These are phyloP conservation scores for Blastomyces parvus DNA, from an alignment of 2,329 filamentous ascomycete species.

Conservation along the genomic window DNA sequence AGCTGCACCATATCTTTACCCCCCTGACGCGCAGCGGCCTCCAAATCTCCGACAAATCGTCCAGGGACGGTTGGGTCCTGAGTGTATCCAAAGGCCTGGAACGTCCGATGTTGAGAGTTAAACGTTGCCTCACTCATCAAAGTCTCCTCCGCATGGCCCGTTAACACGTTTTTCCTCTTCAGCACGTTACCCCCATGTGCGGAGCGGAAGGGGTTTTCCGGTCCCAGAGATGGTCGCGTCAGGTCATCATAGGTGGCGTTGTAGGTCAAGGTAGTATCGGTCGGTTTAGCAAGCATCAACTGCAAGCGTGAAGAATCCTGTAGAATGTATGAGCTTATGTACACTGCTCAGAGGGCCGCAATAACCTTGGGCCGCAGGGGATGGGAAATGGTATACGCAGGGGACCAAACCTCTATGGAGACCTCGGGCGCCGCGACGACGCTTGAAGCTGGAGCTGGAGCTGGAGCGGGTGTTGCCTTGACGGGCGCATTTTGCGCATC, in stretches of 20 bases:
- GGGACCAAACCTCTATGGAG: conserved; percentile 48
- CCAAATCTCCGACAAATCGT: conserved; percentile 41
- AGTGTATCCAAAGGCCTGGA: conserved; percentile 55
- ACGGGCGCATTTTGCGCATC: conserved; percentile 24
- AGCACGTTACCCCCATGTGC: conserved; percentile 43
- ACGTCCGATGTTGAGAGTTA: conserved; percentile 72
- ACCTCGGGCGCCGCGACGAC: conserved; percentile 45
- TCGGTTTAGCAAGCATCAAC: conserved; percentile 44
- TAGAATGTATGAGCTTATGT: conserved; percentile 28
- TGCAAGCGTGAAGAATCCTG: conserved; percentile 44
- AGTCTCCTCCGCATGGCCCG: conserved; percentile 79
- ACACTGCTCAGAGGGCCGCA: neutral
- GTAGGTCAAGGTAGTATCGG: conserved; percentile 42
- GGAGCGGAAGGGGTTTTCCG: conserved; percentile 65
- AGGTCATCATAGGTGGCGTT: conserved; percentile 62
- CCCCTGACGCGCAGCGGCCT: conserved; percentile 36
- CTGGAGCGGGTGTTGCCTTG: conserved; percentile 19
- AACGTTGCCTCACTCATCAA: conserved; percentile 87
- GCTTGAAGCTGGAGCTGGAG: conserved; percentile 27
- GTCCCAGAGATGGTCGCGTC: conserved; percentile 55
- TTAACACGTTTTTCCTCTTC: conserved; percentile 74
- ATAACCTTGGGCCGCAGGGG: neutral
- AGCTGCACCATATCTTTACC: conserved; percentile 47
- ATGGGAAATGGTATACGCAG: conserved; percentile 15
- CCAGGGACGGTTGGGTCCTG: conserved; percentile 38